These are phyloP conservation scores for Peltaster fructicola DNA, from an alignment of 2,329 filamentous ascomycete species.

Conservation along the genomic window DNA sequence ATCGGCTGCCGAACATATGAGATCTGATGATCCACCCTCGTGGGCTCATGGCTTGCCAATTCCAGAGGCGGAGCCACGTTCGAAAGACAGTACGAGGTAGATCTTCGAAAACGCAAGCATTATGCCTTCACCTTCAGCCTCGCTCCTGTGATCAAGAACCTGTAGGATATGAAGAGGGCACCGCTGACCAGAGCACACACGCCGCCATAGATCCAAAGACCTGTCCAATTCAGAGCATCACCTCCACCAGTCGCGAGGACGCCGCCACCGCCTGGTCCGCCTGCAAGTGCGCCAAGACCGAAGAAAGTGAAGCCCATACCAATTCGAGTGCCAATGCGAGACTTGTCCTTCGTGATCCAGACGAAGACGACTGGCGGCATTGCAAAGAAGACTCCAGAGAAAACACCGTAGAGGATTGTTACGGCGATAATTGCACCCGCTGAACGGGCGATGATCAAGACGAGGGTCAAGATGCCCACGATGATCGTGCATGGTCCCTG, in stretches of 20 bases:
- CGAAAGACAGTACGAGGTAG: too few species aligned
- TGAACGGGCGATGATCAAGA: constrained; percentile 34
- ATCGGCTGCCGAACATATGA: too few species aligned
- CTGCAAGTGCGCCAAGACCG: constrained; percentile 18
- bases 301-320: constrained; percentile 19
- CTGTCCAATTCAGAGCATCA: constrained; percentile 16
- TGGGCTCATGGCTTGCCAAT: too few species aligned
- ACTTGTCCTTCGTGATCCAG: constrained; percentile 18
- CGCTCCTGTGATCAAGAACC: too few species aligned
- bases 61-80: too few species aligned
- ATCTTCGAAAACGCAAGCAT: too few species aligned
- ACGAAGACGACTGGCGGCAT: constrained; percentile 20
- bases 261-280: constrained; percentile 18
- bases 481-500: constrained; percentile 26
- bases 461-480: constrained; percentile 30
- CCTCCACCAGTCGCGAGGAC: constrained; percentile 11
- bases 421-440: constrained; percentile 14
- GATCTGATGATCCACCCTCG: too few species aligned
- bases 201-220: constrained; percentile 18
- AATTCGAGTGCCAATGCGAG: constrained; percentile 22
- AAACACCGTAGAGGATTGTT: constrained; percentile 19
- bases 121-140: too few species aligned
- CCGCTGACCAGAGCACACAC: too few species aligned
- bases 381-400: constrained; percentile 21
- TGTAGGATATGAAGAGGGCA: too few species aligned